A percentile compares a stretch with the other conserved stretches of the same genome.
These are phyloP conservation scores for Ophiocordyceps sinensis DNA, from an alignment of 2,329 filamentous ascomycete genomes.

Conservation along the genomic window DNA sequence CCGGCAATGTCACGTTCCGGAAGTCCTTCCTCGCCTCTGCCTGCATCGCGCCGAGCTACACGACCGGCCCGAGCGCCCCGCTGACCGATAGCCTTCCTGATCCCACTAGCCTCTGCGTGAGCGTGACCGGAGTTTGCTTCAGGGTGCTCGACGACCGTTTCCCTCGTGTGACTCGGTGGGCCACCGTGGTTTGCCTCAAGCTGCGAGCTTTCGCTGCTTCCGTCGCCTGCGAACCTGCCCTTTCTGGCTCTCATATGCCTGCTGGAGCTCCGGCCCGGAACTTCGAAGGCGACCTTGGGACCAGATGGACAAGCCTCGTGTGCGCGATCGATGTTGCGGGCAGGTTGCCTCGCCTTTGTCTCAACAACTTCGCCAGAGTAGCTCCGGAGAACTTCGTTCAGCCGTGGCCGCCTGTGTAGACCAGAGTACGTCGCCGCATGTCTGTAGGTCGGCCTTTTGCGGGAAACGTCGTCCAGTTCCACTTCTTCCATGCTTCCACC, in stretches of 20 bases:
- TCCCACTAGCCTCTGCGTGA: neutral
- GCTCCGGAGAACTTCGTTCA: conserved; percentile 12
- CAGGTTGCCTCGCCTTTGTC: conserved; percentile 2
- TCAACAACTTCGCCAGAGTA: conserved; percentile 8
- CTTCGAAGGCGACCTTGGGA: conserved; percentile 1
- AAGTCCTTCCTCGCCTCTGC: conserved; percentile 9
- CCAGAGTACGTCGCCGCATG: conserved; percentile 13
- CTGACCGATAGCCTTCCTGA: neutral
- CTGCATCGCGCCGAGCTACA: neutral
- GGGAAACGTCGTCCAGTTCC: conserved; percentile 1
- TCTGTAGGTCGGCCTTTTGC: conserved; percentile 6
- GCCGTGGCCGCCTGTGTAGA: conserved; percentile 9
- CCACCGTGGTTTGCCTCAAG: neutral
- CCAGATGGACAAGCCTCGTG: neutral
- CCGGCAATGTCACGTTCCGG: conserved; percentile 11
- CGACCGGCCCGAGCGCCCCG: neutral
- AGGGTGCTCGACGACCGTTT: neutral
- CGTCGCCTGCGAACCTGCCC: too few species aligned
- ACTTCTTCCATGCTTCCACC: conserved; percentile 2
- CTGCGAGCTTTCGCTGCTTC: neutral
- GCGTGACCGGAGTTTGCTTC: conserved; percentile 1
- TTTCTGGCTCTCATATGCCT: conserved; percentile 1
- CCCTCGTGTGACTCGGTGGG: neutral
- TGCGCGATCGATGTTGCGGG: neutral
- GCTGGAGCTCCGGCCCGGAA: conserved; percentile 6